These are phyloP conservation scores for Polyporus tsugae DNA, from an alignment of 1,284 basidiomycete species.

Conservation along the genomic window DNA sequence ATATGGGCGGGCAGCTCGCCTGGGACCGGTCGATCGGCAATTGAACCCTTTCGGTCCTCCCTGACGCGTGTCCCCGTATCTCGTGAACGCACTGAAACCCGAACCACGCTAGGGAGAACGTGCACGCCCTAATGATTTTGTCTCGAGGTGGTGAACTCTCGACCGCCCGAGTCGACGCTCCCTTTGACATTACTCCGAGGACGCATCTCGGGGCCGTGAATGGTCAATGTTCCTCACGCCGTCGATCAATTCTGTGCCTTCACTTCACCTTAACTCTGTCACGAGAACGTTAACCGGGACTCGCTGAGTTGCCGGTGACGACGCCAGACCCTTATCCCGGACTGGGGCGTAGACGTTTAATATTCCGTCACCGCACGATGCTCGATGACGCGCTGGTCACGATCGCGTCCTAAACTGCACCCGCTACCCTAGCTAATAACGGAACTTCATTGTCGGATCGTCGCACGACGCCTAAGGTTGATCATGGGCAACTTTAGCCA, in stretches of 20 bases:
- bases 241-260: constrained; percentile 3
- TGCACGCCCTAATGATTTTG: background rate
- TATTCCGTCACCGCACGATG: background rate
- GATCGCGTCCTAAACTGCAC: background rate
- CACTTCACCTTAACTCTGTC: constrained; percentile 10
- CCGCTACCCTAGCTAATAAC: background rate
- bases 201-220: constrained; percentile 1
- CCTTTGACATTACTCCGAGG: background rate
- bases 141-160: background rate
- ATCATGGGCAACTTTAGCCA: background rate
- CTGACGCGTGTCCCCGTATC: background rate
- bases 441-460: background rate
- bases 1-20: background rate
- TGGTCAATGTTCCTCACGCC: background rate
- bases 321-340: background rate
- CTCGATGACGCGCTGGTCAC: background rate
- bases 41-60: background rate
- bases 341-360: background rate
- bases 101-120: background rate
- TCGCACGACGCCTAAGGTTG: background rate
- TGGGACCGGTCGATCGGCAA: background rate
- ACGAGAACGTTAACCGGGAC: background rate
- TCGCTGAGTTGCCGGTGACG: constrained; percentile 6
- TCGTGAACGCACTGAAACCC: background rate
- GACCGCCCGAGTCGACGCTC: background rate